These are phyloP conservation scores for Pisolithus tinctorius DNA, from an alignment of 768 basidiomycete species.

Conservation along the genomic window DNA sequence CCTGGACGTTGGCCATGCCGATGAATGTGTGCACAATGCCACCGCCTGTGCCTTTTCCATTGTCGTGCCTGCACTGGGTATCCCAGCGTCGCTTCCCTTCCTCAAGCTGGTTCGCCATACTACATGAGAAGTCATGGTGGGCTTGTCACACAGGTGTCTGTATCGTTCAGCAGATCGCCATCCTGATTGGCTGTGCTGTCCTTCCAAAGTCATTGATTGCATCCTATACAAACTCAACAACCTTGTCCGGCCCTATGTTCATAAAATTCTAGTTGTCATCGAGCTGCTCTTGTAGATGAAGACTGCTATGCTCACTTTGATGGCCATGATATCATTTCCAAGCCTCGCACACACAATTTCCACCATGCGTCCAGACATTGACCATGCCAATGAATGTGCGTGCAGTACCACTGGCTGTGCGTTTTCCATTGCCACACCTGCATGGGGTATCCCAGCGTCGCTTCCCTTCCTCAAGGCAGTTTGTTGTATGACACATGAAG, in stretches of 20 bases:
- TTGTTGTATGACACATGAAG: constrained; percentile 86
- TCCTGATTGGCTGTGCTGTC: constrained; percentile 85
- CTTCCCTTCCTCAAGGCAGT: constrained; percentile 98
- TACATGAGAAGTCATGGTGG: constrained; percentile 94
- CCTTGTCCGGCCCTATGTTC: constrained; percentile 96
- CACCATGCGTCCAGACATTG: constrained; percentile 99
- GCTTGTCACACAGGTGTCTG: constrained; percentile 98
- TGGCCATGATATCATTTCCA: constrained; percentile 98
- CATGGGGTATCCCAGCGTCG: constrained; percentile 93
- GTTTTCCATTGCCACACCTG: constrained; percentile 97
- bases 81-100: constrained; percentile 96
- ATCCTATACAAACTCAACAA: constrained; percentile 99
- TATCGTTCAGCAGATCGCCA: constrained; percentile 98
- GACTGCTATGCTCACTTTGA: constrained; percentile 96
- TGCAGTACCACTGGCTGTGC: constrained; percentile 98
- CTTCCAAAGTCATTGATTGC: constrained; percentile 89
- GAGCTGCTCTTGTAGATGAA: constrained; percentile 97
- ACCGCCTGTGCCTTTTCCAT: constrained; percentile 99
- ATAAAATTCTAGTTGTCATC: constrained; percentile 99
- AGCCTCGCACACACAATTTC: constrained; percentile 99
- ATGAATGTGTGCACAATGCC: constrained; percentile 98
- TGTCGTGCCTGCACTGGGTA: constrained; percentile 96
- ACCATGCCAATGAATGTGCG: constrained; percentile 98
- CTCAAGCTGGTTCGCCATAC: constrained; percentile 96
- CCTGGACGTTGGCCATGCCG: constrained; percentile 98